A percentile compares a stretch with the other conserved stretches of the same genome.
Conservation (phyloP, 441 rosid species). For the Croton laevigatus region DNA sequence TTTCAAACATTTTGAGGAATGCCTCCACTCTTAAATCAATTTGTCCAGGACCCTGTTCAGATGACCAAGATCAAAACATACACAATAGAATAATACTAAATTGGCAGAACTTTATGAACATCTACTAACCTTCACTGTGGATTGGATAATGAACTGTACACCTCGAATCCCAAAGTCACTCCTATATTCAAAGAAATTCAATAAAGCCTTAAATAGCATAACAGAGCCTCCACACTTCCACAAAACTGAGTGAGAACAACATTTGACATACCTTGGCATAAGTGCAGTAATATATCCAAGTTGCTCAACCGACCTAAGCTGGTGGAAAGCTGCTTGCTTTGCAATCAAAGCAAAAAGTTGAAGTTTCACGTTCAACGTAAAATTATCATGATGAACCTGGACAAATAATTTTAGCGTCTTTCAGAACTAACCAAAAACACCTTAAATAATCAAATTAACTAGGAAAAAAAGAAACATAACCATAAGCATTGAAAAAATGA, state of each 20-base stretch:
- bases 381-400: constrained; percentile 70
- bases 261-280: constrained; percentile 48
- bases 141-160: constrained; percentile 71
- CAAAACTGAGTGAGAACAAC: not conserved
- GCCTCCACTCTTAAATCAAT: constrained; percentile 77
- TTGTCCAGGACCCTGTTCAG: constrained; percentile 63
- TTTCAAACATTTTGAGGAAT: constrained; percentile 69
- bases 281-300: constrained; percentile 81
- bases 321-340: constrained; percentile 87
- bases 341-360: constrained; percentile 71
- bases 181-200: constrained; percentile 32
- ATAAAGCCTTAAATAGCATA: constrained; percentile 8
- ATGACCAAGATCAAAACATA: constrained; percentile 4
- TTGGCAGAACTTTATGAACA: constrained; percentile 7
- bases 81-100: not conserved
- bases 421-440: constrained; percentile 18
- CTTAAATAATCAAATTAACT: not conserved
- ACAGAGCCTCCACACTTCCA: constrained; percentile 5
- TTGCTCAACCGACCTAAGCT: constrained; percentile 93
- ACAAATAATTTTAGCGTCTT: constrained; percentile 4
- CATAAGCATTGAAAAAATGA: not conserved
- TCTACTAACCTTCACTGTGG: constrained; percentile 65
- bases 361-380: constrained; percentile 66
- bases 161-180: constrained; percentile 66
- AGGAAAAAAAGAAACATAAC: not conserved